Evolutionary conservation across 2,329 filamentous ascomycete genomes (phyloP), one percentile per base, ranked within the genome.

Genomic region (Lasiodiplodia gonubiensis): DNA sequence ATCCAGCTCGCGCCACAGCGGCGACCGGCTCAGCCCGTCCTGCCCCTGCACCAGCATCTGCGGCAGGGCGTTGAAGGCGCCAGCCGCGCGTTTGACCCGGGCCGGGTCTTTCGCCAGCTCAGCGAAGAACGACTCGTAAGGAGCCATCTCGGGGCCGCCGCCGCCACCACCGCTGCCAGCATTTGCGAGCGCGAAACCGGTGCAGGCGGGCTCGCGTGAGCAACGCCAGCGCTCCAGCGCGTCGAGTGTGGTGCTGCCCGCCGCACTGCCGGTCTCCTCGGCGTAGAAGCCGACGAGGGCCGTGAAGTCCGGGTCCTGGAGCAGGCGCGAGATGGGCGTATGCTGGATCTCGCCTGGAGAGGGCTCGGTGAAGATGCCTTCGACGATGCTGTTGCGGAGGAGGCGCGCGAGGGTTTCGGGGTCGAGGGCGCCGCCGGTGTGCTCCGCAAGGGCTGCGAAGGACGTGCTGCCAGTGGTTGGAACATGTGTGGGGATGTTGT

Each of bases 301-400:
- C 21, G 25, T 49, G 42, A 67, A 66, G 49, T 46, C 53, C 7
- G 67, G 65, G 30, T 68, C 46, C 14, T 0, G 27, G 8, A 69
- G 35, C 6, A 65, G 16, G 10, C 53, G 68, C 3, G 70, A 71
- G 6, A 66, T 64, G 4, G 70, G 70, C 8, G 78, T 82, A 69
- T 84, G 82, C 2, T 77, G 75, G 4, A 84, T 78, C 8, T 73
- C 69, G 1, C 78, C 80, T 3, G 72, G 70, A 6, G 71, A 54
- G 0, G 79, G 79, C 14, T 83, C 82, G n/a, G 67, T 61, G 66
- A 84, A 83, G n/a, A 82, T 70, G 48, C 76, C 75, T 67, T 79
- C 78, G 1, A 75, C 73, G 68, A 80, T 79, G 30, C 77, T 77
- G 35, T 78, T 73, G 11, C 80, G 80, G 21, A 82, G 46, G 0